Conservation (phyloP, 2,329 filamentous ascomycete genomes). For the Fusarium denticulatum region DNA sequence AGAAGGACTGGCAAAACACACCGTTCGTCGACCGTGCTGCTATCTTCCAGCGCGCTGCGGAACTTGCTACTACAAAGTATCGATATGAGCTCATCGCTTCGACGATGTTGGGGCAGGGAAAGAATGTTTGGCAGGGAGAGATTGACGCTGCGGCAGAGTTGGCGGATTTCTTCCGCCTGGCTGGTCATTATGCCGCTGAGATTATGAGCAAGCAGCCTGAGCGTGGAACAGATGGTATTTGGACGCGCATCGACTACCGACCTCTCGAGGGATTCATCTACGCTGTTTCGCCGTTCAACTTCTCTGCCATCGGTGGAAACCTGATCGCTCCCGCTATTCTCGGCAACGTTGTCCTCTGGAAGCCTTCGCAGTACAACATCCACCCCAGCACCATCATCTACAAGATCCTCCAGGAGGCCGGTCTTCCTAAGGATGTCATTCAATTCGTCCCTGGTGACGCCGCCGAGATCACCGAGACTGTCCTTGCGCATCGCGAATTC, state of each 20-base stretch:
- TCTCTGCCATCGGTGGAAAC: conserved; percentile 92
- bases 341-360: conserved; percentile 96
- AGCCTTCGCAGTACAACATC: conserved; percentile 87
- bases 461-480: conserved; percentile 80
- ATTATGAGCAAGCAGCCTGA: conserved; percentile 51
- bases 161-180: conserved; percentile 91
- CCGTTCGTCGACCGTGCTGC: conserved; percentile 92
- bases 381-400: conserved; percentile 90
- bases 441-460: conserved; percentile 93
- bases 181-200: conserved; percentile 82
- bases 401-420: conserved; percentile 89
- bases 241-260: conserved; percentile 82
- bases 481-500: conserved; percentile 81
- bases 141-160: conserved; percentile 94
- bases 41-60: conserved; percentile 94
- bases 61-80: conserved; percentile 90
- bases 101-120: conserved; percentile 95
- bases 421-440: conserved; percentile 86
- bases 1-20: conserved; percentile 81
- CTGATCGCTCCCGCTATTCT: conserved; percentile 84
- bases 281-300: conserved; percentile 94
- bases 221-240: conserved; percentile 44
- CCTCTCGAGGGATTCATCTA: conserved; percentile 97
- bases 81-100: conserved; percentile 95
- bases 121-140: conserved; percentile 98